phyloP scores from a whole-genome alignment of 106 monocot genomes.

The Triglochin maritima region DNA sequence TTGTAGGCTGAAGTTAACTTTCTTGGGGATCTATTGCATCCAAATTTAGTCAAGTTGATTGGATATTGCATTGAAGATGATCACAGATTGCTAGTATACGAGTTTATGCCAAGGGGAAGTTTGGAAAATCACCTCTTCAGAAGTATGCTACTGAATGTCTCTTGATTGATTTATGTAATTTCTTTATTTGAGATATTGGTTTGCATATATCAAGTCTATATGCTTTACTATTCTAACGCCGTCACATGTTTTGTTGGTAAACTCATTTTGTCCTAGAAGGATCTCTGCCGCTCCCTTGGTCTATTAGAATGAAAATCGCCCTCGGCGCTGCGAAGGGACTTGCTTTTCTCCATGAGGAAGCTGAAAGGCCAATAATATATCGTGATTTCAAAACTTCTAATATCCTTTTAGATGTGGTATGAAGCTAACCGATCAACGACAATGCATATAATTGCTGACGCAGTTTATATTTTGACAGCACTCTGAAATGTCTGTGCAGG shows the following conservation, averaged over 20 bases:
- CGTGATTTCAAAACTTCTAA: constrained; percentile 47
- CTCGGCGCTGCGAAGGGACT: constrained; percentile 47
- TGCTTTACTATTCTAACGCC: not conserved
- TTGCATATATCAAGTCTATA: not conserved
- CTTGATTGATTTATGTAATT: not conserved
- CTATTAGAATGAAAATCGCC: constrained; percentile 36
- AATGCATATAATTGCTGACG: not conserved
- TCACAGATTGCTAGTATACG: constrained; percentile 36
- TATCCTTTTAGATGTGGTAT: constrained; percentile 38
- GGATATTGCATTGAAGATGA: constrained; percentile 45
- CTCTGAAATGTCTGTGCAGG: constrained; percentile 14
- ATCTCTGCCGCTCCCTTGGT: constrained; percentile 32
- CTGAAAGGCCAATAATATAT: constrained; percentile 40
- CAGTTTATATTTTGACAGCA: not conserved
- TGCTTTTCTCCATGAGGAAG: constrained; percentile 44
- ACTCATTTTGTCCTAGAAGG: constrained; percentile 15
- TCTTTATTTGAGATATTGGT: not conserved
- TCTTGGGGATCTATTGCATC: constrained; percentile 41
- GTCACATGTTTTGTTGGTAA: not conserved
- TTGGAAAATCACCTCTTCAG: constrained; percentile 42
- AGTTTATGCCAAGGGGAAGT: constrained; percentile 43
- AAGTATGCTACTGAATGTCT: constrained; percentile 17
- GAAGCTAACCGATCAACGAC: not conserved
- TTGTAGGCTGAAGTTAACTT: constrained; percentile 40
- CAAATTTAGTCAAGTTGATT: constrained; percentile 36